Conservation (phyloP, 2,329 filamentous ascomycete species). For the Fusarium sp. region DNA sequence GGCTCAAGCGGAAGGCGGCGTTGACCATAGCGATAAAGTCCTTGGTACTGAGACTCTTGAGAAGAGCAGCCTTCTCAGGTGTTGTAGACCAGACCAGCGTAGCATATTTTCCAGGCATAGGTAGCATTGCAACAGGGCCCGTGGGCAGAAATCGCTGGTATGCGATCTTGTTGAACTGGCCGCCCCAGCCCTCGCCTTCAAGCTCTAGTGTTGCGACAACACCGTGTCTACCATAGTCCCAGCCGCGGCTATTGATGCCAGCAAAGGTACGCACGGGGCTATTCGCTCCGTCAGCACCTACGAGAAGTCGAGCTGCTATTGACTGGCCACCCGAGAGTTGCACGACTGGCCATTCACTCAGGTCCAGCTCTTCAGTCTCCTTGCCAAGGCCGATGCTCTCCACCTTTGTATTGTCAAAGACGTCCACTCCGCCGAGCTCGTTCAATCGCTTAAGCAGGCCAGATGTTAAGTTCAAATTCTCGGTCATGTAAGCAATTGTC, state of each 20-base stretch:
- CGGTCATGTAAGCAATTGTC: slow-evolving; percentile 94
- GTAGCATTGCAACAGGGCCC: slow-evolving; percentile 91
- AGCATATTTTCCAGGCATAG: slow-evolving; percentile 83
- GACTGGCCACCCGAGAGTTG: slow-evolving; percentile 75
- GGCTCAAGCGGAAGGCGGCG: slow-evolving; percentile 86
- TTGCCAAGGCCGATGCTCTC: slow-evolving; percentile 82
- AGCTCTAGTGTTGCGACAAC: slow-evolving; percentile 90
- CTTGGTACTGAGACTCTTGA: slow-evolving; percentile 78
- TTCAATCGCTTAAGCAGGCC: slow-evolving; percentile 79
- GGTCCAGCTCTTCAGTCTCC: slow-evolving; percentile 75
- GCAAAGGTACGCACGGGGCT: slow-evolving; percentile 93
- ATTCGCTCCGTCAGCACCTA: slow-evolving; percentile 95
- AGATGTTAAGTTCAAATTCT: slow-evolving; percentile 90
- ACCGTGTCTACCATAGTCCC: slow-evolving; percentile 93
- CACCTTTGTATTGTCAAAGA: slow-evolving; percentile 83
- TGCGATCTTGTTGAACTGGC: slow-evolving; percentile 75
- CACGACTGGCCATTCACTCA: slow-evolving; percentile 89
- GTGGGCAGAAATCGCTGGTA: slow-evolving; percentile 96
- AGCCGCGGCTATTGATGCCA: slow-evolving; percentile 85
- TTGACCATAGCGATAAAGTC: slow-evolving; percentile 93
- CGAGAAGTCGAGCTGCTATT: slow-evolving; percentile 84
- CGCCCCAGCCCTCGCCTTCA: slow-evolving; percentile 69
- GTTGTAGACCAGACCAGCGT: slow-evolving; percentile 97
- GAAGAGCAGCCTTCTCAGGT: slow-evolving; percentile 78
- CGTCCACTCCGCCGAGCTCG: slow-evolving; percentile 74